Conservation (phyloP, 495 filamentous ascomycete genomes). For the Aspergillus sparsus region DNA sequence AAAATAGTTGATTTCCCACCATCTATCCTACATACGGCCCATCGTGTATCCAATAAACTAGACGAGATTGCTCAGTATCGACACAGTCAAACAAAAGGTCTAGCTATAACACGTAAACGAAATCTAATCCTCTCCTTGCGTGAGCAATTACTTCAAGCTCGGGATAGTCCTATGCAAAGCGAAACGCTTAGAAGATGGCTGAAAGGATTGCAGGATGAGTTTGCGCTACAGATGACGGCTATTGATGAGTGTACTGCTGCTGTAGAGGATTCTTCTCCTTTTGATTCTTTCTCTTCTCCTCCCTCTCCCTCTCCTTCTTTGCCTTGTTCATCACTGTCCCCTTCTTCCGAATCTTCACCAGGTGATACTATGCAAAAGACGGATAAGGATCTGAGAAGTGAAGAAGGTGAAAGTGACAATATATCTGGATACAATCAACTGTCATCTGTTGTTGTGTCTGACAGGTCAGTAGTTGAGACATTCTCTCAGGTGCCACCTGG, state of each 20-base stretch:
- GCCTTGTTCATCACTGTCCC: no score
- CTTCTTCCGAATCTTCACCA: no score
- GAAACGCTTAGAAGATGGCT: conserved; percentile 64
- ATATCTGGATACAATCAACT: no score
- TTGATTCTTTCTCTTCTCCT: conserved; percentile 1
- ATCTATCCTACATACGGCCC: conserved; percentile 65
- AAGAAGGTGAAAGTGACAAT: no score
- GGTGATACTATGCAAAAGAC: no score
- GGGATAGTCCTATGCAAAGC: conserved; percentile 67
- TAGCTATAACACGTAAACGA: conserved; percentile 60
- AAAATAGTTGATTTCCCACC: conserved; percentile 72
- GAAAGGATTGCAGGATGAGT: conserved; percentile 71
- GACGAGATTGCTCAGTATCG: conserved; percentile 52
- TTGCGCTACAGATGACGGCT: conserved; percentile 68
- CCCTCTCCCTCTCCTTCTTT: neutral
- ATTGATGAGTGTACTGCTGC: conserved; percentile 38
- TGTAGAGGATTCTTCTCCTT: conserved; percentile 1
- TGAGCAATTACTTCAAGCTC: conserved; percentile 73
- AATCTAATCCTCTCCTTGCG: conserved; percentile 73
- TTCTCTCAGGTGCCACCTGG: no score
- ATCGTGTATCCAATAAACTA: conserved; percentile 61
- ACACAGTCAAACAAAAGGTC: conserved; percentile 56
- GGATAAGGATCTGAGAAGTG: no score
- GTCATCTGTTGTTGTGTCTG: no score
- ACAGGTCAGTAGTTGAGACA: no score